Evolutionary conservation across 2,329 filamentous ascomycete genomes (phyloP).

Genomic region (Remersonia thermophila): DNA sequence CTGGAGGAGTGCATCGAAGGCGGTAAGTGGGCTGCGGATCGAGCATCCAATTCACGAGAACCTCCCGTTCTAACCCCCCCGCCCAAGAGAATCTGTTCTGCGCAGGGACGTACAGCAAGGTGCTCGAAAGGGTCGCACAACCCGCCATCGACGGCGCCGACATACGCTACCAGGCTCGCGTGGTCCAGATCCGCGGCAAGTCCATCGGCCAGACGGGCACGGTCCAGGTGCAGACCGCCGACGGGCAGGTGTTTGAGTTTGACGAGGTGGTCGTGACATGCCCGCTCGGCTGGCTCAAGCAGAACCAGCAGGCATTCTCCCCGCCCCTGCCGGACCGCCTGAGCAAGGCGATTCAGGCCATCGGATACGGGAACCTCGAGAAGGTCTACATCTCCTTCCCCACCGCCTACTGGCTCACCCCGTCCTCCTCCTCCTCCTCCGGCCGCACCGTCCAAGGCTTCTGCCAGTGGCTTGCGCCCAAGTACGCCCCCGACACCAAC

Average conservation of each 20-base stretch:
- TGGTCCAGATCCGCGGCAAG: conserved; percentile 30
- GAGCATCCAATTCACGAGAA: neutral
- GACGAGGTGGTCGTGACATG: conserved; percentile 58
- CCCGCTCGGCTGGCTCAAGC: conserved; percentile 58
- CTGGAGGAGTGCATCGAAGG: conserved; percentile 67
- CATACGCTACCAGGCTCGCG: conserved; percentile 39
- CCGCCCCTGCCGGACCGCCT: conserved; percentile 46
- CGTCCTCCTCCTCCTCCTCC: conserved; percentile 25
- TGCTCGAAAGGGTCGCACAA: conserved; percentile 45
- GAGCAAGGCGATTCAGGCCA: conserved; percentile 47
- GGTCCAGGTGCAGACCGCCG: conserved; percentile 33
- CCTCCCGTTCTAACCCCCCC: neutral
- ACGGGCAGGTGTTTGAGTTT: conserved; percentile 37
- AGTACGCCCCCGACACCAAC: conserved; percentile 51
- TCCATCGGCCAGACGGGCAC: conserved; percentile 17
- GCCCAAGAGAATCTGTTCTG: conserved; percentile 45
- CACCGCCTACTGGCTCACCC: conserved; percentile 55
- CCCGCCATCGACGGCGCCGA: conserved; percentile 43
- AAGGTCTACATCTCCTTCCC: conserved; percentile 64
- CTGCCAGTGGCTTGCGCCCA: conserved; percentile 62
- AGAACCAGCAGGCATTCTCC: conserved; percentile 44
- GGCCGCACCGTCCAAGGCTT: conserved; percentile 46
- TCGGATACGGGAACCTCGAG: conserved; percentile 60
- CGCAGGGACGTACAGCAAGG: conserved; percentile 45
- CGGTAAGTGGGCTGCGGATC: conserved; percentile 35